A percentile compares a stretch with the other conserved stretches of the same genome.
Evolutionary conservation across 495 filamentous ascomycete genomes (phyloP).

Genomic region (Penicillium flavigenum): DNA sequence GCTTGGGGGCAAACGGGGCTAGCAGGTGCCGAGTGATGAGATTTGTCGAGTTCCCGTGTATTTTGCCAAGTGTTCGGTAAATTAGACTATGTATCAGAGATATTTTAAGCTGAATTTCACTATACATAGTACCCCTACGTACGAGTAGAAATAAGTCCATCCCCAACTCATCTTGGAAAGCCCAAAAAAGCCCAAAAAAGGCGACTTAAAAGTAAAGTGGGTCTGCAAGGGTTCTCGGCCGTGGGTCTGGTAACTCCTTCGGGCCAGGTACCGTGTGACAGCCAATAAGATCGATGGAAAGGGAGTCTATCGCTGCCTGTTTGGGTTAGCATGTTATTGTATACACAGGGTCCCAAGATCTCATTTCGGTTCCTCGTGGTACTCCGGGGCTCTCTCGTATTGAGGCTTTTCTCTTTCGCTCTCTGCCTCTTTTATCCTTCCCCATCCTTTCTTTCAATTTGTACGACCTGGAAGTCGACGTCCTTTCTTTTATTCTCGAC

Average conservation of each 20-base stretch:
- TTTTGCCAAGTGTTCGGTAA: not conserved
- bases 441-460: conserved; percentile 9
- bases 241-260: conserved; percentile 3
- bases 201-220: conserved; percentile 4
- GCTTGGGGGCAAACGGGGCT: conserved; percentile 1
- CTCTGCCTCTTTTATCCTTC: not conserved
- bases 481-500: conserved; percentile 27
- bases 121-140: not conserved
- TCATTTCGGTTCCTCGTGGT: conserved; percentile 15
- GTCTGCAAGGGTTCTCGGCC: conserved; percentile 4
- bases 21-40: not conserved
- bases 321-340: not conserved
- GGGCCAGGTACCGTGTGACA: conserved; percentile 3
- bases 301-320: not conserved
- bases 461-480: conserved; percentile 34
- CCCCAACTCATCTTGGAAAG: not conserved
- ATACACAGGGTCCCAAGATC: conserved; percentile 9
- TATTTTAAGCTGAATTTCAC: not conserved
- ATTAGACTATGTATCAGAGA: not conserved
- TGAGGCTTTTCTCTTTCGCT: conserved; percentile 7
- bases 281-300: not conserved
- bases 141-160: not conserved
- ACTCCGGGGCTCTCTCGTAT: conserved; percentile 7
- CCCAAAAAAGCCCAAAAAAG: not conserved
- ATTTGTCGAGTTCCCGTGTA: not conserved